Base-by-base conservation (phyloP, 2,329 filamentous ascomycete species). In the Ampelomyces quisqualis region DNA sequence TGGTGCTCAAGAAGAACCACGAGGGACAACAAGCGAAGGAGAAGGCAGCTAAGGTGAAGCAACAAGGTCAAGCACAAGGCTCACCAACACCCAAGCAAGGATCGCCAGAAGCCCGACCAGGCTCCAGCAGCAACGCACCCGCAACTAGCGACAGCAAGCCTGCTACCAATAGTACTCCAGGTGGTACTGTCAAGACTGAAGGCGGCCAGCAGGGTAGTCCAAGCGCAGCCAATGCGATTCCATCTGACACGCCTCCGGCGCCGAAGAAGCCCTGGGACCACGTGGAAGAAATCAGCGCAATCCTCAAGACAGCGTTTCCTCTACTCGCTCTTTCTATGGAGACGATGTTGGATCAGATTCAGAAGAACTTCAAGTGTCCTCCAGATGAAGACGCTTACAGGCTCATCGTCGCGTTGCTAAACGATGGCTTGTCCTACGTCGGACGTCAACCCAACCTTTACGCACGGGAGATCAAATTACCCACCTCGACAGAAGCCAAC, bases 351-450 rank as follows among this genome's bases (percentile, higher is more conserved):
- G 93, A 98, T 64, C 91, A 97, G 70, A 95, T 98, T 44, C 87
- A 93, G 68, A 97, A 97, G 76, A 86, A 97, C 70, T 98, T 98
- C 80, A 98, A 98, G 72, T 97, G 93, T 60, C 91, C 91, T 10
- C 91, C 91, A 0, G 93, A 99, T 59, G 93, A 99, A 67, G 93
- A 99, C 72, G 94, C 93, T 2, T 97, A 97, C 69, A 81, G 93
- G 34, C 77, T 99, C 11, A 98, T 98, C 53, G 91, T 97, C n/a
- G 94, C 93, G 2, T 75, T 99, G 8, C 80, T 98, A 15, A 98
- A 98, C 65, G 93, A 99, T 68, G 93, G 89, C 0, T 73, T 98
- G 38, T 89, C 89, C 19, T 96, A 96, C 58, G 89, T 97, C 28
- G 89, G 88, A 51, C 84, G 91, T 33, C 88, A 88, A 69, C 91